Base-by-base conservation (phyloP, 495 filamentous ascomycete genomes). In the Daldinia concentrica region DNA sequence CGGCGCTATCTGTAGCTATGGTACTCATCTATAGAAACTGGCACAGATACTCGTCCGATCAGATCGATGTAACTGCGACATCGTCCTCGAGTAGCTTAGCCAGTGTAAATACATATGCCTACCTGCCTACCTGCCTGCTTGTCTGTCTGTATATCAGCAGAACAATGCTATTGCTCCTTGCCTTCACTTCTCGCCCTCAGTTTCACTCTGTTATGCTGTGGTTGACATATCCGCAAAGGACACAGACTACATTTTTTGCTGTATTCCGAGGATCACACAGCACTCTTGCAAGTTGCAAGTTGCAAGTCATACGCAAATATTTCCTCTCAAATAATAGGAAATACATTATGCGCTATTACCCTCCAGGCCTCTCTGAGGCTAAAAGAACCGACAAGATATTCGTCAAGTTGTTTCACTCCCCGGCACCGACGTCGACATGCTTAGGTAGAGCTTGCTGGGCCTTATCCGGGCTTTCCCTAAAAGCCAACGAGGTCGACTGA, bases 401-500 rank as follows among this genome's bases (percentile, higher is more conserved):
- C n/a, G 15, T 56, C 54, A 36, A 24, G 17, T 11, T 17, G 30
- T 22, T 30, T 6, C 24, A 66, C 34, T 79, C 74, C 7, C 67
- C 68, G 26, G 69, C 66, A 19, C 70, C 73, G 1, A 81, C 67
- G 55, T 77, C 68, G 26, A 83, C 71, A 36, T 80, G 66, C 60
- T 68, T 72, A 6, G 78, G 69, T 5, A 78, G 56, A 6, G 62
- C 64, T 37, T 78, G 64, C 30, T 79, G 79, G 32, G 73, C 74
- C 74, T 84, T 84, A 67, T 86, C 85, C 36, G 85, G 84, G 72
- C 84, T 87, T 66, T 83, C 83, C 50, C 84, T 82, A 76, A 85
- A 83, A 69, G 84, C 83, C 58, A 86, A 68, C 19, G 83, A 77
- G 0, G 82, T 81, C 45, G 78, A 43, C 32, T 80, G 77, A n/a